Evolutionary conservation across 352 stramenopile genomes (phyloP), one percentile per base, ranked within the genome.

Genomic region (Phytopythium oedochilum): DNA sequence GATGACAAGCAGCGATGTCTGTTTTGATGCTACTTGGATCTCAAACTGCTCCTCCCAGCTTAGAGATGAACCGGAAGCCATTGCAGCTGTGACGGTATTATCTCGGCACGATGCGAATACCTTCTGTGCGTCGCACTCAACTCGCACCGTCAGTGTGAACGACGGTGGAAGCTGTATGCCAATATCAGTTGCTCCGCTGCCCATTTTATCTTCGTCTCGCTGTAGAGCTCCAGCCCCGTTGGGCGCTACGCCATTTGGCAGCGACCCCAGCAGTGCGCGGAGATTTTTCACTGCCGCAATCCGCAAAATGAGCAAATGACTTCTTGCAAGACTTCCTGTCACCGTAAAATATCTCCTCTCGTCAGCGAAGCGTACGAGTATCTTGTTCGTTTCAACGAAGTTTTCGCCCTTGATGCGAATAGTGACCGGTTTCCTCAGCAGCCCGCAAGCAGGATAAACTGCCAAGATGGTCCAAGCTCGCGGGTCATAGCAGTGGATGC

Each of bases 41-140:
- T 89, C 74, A 36, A 84, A 89, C 35, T 85, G 76, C 47, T 89
- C 75, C 26, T 86, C 76, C 76, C 76, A 89, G 23, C 74, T 75
- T 10, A 88, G 57, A 2, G 64, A 56, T 0, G 64, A 72, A 4
- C 51, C 58, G 0, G 58, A 57, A 15, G 66, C 45, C 32, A 86
- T 40, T 1, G 73, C 58, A 5, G 70, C 57, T 2, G 76, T 36
- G 1, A 86, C 68, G 10, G 57, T 71, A 5, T 45, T 59, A 51
- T 88, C 76, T 42, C 79, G 63, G 45, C 74, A 86, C 1, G 70
- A 75, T 0, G 76, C 64, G 22, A 68, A 73, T 5, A 77, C 66
- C 17, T 40, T 61, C 55, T 86, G 74, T 5, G 71, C 64, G 0
- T 60, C 70, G 42, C 70, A 86, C 31, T 85, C 66, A 10, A 89